Conservation (phyloP, 306 rosid species). For the Datisca glomerata region DNA sequence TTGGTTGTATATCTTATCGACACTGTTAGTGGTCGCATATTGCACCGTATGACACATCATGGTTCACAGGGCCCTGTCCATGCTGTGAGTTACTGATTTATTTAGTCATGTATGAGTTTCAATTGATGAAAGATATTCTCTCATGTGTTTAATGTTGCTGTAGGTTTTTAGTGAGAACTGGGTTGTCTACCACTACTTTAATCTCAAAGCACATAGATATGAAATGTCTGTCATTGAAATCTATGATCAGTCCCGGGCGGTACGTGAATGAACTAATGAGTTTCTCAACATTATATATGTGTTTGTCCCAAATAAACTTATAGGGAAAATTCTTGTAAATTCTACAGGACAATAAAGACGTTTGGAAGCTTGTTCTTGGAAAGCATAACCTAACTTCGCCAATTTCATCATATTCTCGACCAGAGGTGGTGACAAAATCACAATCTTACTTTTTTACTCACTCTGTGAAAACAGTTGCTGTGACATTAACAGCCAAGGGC, state of each 20-base stretch:
- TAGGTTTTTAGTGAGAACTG: conserved; percentile 97
- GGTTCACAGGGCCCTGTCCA: conserved; percentile 96
- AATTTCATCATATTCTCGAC: conserved; percentile 75
- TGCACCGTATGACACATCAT: conserved; percentile 84
- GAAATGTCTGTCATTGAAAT: conserved; percentile 97
- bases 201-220: conserved; percentile 93
- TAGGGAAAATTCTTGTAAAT: too few relatives aligned
- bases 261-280: conserved; percentile 31
- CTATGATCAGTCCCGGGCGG: conserved; percentile 94
- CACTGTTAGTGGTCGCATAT: conserved; percentile 78
- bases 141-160: conserved; percentile 18
- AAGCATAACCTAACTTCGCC: conserved; percentile 96
- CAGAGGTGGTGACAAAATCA: conserved; percentile 63
- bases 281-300: conserved; percentile 7
- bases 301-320: conserved; percentile 1
- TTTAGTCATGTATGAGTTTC: conserved; percentile 13
- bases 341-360: conserved; percentile 75
- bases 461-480: conserved; percentile 81
- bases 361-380: conserved; percentile 88
- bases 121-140: conserved; percentile 11
- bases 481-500: conserved; percentile 89
- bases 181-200: conserved; percentile 98
- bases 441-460: conserved; percentile 85
- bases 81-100: conserved; percentile 51
- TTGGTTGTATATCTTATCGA: conserved; percentile 82